phyloP scores from a whole-genome alignment of 441 rosid species.

The Adansonia rubrostipa region DNA sequence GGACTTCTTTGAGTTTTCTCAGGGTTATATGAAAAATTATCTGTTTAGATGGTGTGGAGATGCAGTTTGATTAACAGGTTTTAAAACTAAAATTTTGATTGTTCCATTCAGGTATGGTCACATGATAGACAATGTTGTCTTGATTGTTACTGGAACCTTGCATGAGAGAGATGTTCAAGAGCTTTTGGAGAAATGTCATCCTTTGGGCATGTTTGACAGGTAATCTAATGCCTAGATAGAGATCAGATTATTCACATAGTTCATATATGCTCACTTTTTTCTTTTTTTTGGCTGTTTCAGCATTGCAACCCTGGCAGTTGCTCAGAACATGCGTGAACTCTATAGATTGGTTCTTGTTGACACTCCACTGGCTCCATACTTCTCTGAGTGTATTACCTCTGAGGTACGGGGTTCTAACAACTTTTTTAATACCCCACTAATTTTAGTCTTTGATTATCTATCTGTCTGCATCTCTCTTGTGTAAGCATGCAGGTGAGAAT shows the following conservation, averaged over 20 bases:
- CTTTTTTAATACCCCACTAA: background rate
- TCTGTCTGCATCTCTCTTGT: background rate
- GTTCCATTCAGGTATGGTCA: conserved; percentile 81
- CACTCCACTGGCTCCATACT: conserved; percentile 96
- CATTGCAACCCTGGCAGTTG: conserved; percentile 96
- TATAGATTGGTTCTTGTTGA: conserved; percentile 96
- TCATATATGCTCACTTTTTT: conserved; percentile 4
- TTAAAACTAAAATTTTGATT: conserved; percentile 19
- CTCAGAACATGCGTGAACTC: conserved; percentile 98
- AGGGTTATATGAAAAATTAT: background rate
- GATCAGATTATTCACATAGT: background rate
- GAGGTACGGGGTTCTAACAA: conserved; percentile 54
- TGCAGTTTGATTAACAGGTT: background rate
- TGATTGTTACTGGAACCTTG: conserved; percentile 96
- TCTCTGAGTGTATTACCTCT: conserved; percentile 95
- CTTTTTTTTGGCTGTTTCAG: conserved; percentile 39
- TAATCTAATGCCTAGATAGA: conserved; percentile 24
- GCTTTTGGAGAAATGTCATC: conserved; percentile 93
- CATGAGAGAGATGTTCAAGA: conserved; percentile 99
- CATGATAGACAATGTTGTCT: conserved; percentile 98
- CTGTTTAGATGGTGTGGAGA: background rate
- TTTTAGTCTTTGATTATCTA: background rate
- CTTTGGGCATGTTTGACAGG: conserved; percentile 99
- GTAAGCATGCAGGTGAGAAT: background rate
- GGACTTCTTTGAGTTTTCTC: background rate